phyloP scores from a whole-genome alignment of 2,329 filamentous ascomycete species.

The Cladosporium sp. region DNA sequence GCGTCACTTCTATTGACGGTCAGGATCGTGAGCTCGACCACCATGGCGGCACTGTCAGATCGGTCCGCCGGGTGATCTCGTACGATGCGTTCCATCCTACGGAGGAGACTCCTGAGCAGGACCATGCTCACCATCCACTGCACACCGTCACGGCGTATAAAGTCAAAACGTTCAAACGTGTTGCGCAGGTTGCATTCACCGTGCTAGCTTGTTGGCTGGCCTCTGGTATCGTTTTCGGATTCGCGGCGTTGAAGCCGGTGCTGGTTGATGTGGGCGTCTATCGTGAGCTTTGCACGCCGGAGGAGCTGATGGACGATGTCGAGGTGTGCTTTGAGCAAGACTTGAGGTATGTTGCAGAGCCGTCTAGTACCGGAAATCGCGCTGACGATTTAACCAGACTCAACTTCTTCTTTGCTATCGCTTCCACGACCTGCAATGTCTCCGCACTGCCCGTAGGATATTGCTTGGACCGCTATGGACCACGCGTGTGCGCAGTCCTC shows the following conservation, averaged over 20 bases:
- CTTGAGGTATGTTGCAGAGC: slow-evolving; percentile 38
- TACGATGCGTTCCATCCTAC: slow-evolving; percentile 44
- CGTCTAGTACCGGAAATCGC: neutral
- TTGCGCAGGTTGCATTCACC: slow-evolving; percentile 65
- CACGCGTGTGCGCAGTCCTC: slow-evolving; percentile 70
- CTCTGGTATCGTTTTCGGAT: slow-evolving; percentile 79
- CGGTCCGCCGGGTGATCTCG: slow-evolving; percentile 44
- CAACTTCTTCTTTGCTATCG: slow-evolving; percentile 90
- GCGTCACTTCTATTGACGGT: slow-evolving; percentile 53
- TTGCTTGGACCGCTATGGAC: slow-evolving; percentile 79
- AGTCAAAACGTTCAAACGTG: slow-evolving; percentile 41
- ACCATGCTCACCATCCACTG: slow-evolving; percentile 30
- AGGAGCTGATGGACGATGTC: slow-evolving; percentile 50
- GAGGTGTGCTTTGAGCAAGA: slow-evolving; percentile 60
- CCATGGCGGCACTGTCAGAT: slow-evolving; percentile 28
- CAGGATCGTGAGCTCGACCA: slow-evolving; percentile 44
- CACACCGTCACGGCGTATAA: slow-evolving; percentile 52
- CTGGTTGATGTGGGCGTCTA: slow-evolving; percentile 73
- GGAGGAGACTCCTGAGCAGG: slow-evolving; percentile 17
- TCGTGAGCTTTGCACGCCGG: slow-evolving; percentile 59
- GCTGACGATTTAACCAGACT: slow-evolving; percentile 45
- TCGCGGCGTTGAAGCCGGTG: slow-evolving; percentile 79
- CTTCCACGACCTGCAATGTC: slow-evolving; percentile 84
- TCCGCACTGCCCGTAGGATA: slow-evolving; percentile 81
- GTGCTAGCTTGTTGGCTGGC: slow-evolving; percentile 74